Base-by-base conservation (phyloP, 2,329 filamentous ascomycete genomes). In the Monosporascus cannonballus region DNA sequence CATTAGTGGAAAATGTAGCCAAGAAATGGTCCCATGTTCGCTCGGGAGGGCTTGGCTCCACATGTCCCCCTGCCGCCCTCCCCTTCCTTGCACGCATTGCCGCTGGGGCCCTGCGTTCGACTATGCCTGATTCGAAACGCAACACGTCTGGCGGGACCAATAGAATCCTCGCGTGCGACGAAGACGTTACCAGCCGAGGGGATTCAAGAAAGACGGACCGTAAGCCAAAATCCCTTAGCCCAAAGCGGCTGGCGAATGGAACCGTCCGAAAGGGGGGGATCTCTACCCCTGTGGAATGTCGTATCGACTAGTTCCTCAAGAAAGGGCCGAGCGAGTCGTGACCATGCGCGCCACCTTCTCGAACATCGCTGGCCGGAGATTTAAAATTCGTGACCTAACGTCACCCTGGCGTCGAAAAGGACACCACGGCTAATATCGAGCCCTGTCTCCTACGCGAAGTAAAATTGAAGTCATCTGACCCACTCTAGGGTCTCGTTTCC, bases 11-110 rank as follows among this genome's bases (percentile, higher is more conserved):
- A 14, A 11, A 4, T n/a, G 9, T 14, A 34, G 30, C 30, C 30
- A 34, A 34, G 30, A 34, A 34, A 34, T 24, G 14, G 11, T 46
- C 14, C 42, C 22, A 46, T 46, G 42, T 46, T 46, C 42, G 42
- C 25, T 30, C 42, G 42, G 42, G 42, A 46, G 42, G 42, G 42
- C 42, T 46, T 46, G 42, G 42, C 42, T 46, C 42, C 42, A 46
- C 42, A 30, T 30, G 42, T 47, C 48, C 27, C 54, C 47, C n/a
- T 49, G 44, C 30, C 27, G 27, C 30, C 46, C 48, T 54, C 53
- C 48, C 42, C 25, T 56, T 59, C 59, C 58, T 61, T 55, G 58
- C 56, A 53, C 57, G 59, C 59, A 61, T 62, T 64, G 54, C 62
- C 62, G 61, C 59, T 59, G 53, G 54, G 54, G 57, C 53, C 50